Conservation (phyloP, 2,329 filamentous ascomycete species). For the Fusarium udum region DNA sequence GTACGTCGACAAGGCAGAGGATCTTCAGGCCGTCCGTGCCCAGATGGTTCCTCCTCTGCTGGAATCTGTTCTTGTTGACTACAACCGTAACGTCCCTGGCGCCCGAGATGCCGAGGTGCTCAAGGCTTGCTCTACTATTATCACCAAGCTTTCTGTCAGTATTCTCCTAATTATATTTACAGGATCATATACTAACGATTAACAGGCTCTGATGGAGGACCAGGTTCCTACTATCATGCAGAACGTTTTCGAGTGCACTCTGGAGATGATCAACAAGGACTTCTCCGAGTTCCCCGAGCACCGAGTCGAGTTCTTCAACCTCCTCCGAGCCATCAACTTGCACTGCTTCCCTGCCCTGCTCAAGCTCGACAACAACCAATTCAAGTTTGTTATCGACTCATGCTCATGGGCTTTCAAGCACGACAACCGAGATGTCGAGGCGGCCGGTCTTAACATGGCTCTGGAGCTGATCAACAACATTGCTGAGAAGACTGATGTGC, state of each 20-base stretch:
- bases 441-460: slow-evolving; percentile 97
- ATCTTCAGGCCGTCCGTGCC: slow-evolving; percentile 88
- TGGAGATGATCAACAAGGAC: slow-evolving; percentile 99
- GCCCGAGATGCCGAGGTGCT: slow-evolving; percentile 96
- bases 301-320: slow-evolving; percentile 99
- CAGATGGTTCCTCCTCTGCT: slow-evolving; percentile 96
- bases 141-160: slow-evolving; percentile 92
- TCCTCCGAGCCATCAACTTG: slow-evolving; percentile 93
- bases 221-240: slow-evolving; percentile 98
- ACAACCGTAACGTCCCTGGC: slow-evolving; percentile 95
- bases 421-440: slow-evolving; percentile 97
- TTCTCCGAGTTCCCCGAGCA: slow-evolving; percentile 99
- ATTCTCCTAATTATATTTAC: background rate
- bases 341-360: slow-evolving; percentile 95
- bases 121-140: slow-evolving; percentile 97
- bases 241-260: slow-evolving; percentile 96
- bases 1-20: slow-evolving; percentile 97
- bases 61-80: slow-evolving; percentile 93
- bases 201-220: slow-evolving; percentile 92
- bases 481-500: slow-evolving; percentile 86
- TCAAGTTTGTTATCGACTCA: slow-evolving; percentile 99
- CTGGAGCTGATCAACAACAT: slow-evolving; percentile 98
- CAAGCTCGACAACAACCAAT: slow-evolving; percentile 93
- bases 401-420: slow-evolving; percentile 99
- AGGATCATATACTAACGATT: slow-evolving; percentile 8